phyloP scores from a whole-genome alignment of 345 rosid species.

The Pugionium dolabratum region DNA sequence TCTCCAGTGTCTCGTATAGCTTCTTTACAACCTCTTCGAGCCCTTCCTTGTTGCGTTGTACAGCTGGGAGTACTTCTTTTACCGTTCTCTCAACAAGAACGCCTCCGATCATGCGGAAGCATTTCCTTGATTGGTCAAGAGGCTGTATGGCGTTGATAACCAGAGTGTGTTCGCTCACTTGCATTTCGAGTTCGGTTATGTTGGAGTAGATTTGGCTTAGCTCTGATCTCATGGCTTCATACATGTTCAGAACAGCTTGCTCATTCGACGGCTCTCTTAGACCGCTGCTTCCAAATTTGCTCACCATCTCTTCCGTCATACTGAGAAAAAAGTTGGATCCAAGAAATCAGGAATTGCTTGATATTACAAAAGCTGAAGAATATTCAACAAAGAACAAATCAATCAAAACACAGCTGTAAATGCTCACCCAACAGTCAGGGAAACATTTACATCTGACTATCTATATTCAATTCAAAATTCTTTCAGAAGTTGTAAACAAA shows the following conservation, averaged over 20 bases:
- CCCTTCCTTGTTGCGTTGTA: constrained; percentile 89
- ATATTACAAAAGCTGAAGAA: background rate
- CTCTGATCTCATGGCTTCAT: constrained; percentile 70
- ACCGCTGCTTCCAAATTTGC: constrained; percentile 48
- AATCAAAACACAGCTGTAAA: no score
- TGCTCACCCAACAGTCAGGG: no score
- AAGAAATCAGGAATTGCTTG: background rate
- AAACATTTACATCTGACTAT: no score
- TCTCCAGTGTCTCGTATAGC: constrained; percentile 80
- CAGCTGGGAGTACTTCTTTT: constrained; percentile 92
- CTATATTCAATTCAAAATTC: no score
- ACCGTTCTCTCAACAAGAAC: constrained; percentile 93
- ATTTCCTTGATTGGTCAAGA: constrained; percentile 75
- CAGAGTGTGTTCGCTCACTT: constrained; percentile 80
- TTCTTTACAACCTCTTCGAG: constrained; percentile 83
- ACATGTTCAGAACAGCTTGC: constrained; percentile 70
- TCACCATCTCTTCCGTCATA: constrained; percentile 60
- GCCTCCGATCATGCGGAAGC: constrained; percentile 94
- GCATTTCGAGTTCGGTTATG: constrained; percentile 96
- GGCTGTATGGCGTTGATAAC: constrained; percentile 89
- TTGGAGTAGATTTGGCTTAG: constrained; percentile 88
- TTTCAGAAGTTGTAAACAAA: no score
- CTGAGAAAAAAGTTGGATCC: no score
- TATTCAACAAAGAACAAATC: background rate
- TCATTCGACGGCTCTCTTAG: constrained; percentile 60